Percentiles rank a stretch among this genome's conserved stretches.
Conservation (phyloP, 441 rosid species). For the Mallotus japonicus region DNA sequence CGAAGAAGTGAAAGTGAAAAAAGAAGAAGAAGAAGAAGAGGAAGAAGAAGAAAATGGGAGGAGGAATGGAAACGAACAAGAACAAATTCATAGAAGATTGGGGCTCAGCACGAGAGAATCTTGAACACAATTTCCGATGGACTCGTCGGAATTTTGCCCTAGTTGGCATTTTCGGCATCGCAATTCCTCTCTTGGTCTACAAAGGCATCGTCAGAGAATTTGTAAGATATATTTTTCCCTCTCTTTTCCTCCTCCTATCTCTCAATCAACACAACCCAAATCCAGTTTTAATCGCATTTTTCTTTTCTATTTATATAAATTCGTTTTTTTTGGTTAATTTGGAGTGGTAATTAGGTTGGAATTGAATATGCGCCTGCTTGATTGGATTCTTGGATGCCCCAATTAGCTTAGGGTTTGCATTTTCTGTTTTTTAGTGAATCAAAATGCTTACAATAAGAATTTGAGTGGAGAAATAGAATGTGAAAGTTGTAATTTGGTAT, state of each 20-base stretch:
- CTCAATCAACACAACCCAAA: background rate
- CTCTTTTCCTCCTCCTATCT: background rate
- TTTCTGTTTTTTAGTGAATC: too few relatives aligned
- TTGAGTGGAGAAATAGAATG: too few relatives aligned
- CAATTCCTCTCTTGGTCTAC: conserved; percentile 67
- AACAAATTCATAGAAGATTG: conserved; percentile 86
- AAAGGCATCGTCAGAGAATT: conserved; percentile 88
- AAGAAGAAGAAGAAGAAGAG: background rate
- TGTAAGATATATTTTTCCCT: conserved; percentile 32
- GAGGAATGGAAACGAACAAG: conserved; percentile 90
- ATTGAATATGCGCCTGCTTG: too few relatives aligned
- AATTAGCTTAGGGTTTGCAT: too few relatives aligned
- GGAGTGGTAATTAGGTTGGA: too few relatives aligned
- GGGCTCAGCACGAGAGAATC: conserved; percentile 75
- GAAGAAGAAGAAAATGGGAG: conserved; percentile 51
- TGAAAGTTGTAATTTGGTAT: too few relatives aligned
- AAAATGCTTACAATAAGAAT: too few relatives aligned
- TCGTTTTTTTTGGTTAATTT: too few relatives aligned
- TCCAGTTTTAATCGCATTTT: background rate
- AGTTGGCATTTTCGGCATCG: conserved; percentile 83
- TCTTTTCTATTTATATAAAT: too few relatives aligned
- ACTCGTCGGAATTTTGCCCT: conserved; percentile 82
- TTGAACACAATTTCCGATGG: conserved; percentile 87
- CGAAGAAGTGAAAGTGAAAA: background rate
- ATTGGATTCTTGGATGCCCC: too few relatives aligned